phyloP scores from a whole-genome alignment of 305 asterid species.

The Fraxinus greggii region DNA sequence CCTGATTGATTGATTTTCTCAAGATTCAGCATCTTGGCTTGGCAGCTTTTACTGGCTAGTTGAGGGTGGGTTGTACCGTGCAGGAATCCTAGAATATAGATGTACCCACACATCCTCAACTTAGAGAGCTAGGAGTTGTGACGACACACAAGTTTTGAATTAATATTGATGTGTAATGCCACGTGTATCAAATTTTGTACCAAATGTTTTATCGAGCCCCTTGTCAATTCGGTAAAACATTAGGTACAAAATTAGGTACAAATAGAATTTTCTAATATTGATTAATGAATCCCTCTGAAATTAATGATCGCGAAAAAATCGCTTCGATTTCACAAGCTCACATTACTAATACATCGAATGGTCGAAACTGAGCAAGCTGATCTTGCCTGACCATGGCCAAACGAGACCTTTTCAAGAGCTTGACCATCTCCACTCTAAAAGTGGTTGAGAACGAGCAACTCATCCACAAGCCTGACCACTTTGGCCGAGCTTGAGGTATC shows the following conservation, averaged over 20 bases:
- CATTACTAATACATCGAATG: not conserved
- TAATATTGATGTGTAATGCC: too few relatives aligned
- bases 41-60: not conserved
- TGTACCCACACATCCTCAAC: not conserved
- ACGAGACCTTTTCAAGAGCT: not conserved
- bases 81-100: not conserved
- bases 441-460: not conserved
- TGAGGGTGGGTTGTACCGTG: not conserved
- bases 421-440: not conserved
- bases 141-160: not conserved
- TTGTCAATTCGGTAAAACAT: too few relatives aligned
- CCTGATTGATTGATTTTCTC: not conserved
- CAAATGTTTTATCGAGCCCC: too few relatives aligned
- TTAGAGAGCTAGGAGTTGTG: not conserved
- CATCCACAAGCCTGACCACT: not conserved
- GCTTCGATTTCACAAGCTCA: not conserved
- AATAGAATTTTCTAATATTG: too few relatives aligned
- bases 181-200: too few relatives aligned
- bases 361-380: not conserved
- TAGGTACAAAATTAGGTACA: too few relatives aligned
- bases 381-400: not conserved
- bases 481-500: not conserved
- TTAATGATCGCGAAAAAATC: too few relatives aligned
- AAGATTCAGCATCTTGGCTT: not conserved
- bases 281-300: not conserved